phyloP scores from a whole-genome alignment of 371 early-diverging fungal genomes.

The Mucor lusitanicus region DNA sequence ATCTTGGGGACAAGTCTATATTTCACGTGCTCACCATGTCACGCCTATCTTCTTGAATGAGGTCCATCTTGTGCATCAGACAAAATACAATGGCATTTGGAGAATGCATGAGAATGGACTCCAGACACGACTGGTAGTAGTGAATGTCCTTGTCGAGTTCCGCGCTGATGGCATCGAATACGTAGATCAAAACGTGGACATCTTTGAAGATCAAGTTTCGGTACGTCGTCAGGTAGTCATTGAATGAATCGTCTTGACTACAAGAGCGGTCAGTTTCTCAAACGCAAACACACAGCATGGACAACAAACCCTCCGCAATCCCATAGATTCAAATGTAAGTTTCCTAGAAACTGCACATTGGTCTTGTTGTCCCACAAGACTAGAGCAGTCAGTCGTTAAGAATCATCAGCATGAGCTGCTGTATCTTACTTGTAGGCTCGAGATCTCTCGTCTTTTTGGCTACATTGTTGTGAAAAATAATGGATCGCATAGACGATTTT shows the following conservation, averaged over 20 bases:
- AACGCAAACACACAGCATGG: no score
- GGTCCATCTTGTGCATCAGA: slow-evolving; percentile 96
- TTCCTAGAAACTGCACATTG: slow-evolving; percentile 91
- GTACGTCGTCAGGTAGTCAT: slow-evolving; percentile 88
- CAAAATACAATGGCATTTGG: slow-evolving; percentile 91
- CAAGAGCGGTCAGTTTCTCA: background rate
- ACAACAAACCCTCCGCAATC: slow-evolving; percentile 82
- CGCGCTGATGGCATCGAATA: slow-evolving; percentile 92
- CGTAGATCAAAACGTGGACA: slow-evolving; percentile 95
- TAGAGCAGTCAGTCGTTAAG: background rate
- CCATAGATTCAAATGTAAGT: slow-evolving; percentile 93
- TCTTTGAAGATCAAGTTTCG: slow-evolving; percentile 92
- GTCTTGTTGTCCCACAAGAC: slow-evolving; percentile 94
- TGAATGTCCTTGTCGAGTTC: slow-evolving; percentile 88
- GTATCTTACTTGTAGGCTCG: slow-evolving; percentile 83
- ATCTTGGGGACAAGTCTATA: no score
- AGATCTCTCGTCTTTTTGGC: slow-evolving; percentile 91
- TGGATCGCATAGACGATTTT: slow-evolving; percentile 97
- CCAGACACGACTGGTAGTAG: slow-evolving; percentile 86
- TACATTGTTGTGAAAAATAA: slow-evolving; percentile 96
- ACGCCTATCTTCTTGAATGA: slow-evolving; percentile 76
- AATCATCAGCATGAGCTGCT: background rate
- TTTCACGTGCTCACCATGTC: slow-evolving; percentile 50
- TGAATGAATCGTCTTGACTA: slow-evolving; percentile 93
- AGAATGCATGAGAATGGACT: slow-evolving; percentile 80